Base-by-base conservation (phyloP, 2,329 filamentous ascomycete genomes). In the Sarocladiaceae sp. region DNA sequence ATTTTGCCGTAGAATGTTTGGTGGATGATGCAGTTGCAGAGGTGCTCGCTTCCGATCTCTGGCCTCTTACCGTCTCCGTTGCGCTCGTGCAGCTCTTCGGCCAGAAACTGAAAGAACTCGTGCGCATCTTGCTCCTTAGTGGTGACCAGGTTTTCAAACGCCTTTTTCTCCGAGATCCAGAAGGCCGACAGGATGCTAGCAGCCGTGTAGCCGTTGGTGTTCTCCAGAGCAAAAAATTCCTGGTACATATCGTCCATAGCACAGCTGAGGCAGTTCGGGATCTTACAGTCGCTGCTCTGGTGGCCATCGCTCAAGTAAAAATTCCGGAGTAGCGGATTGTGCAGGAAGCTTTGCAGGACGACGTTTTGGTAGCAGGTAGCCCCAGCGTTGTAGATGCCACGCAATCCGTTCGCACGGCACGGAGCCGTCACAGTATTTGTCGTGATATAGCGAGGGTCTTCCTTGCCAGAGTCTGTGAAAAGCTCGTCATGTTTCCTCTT, bases 301-400 rank as follows among this genome's bases (percentile, higher is more conserved):
- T 98, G 91, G 1, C 90, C 88, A 60, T 95, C 90, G 32, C 85
- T 83, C 5, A 98, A 81, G 62, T 95, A 97, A 64, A 88, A 97
- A 54, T 91, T 90, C 48, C 88, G 82, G 23, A 98, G 76, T 34
- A 96, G 76, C 1, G 91, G 91, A 58, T 97, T 96, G 67, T 96
- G 91, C 45, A 97, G 78, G 54, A 98, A 82, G 46, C 85, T 89
- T 63, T 97, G 93, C 13, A 98, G 73, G 39, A 97, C 89, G 23
- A 96, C 91, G 55, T 93, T 95, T 75, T 97, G 91, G 65, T 96
- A 98, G 69, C 91, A 98, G 10, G 93, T 97, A 47, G 94, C 89
- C n/a, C 91, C 93, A 61, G 95, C 91, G 58, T 97, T 98, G 65
- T 95, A 96, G 48, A 98, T 84, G 24, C 91, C 91, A 27, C 93